phyloP scores from a whole-genome alignment of 805 yeast genomes.

The Ogataea trehaloabstinens region DNA sequence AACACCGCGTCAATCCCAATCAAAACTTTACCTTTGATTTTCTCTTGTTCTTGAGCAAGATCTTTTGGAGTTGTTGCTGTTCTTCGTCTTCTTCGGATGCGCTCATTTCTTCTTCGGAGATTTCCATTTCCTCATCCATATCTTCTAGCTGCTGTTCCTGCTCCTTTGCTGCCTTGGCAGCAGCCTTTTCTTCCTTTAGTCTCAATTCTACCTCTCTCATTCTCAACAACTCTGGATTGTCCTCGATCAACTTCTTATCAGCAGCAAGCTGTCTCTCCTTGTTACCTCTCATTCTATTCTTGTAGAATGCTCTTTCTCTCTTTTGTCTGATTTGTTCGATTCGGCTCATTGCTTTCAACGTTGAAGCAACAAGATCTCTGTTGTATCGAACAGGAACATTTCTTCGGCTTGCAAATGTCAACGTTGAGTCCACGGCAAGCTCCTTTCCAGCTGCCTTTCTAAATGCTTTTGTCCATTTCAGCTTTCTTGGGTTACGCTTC shows the following conservation, averaged over 20 bases:
- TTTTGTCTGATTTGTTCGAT: constrained; percentile 93
- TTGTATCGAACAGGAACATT: constrained; percentile 97
- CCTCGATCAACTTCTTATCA: constrained; percentile 85
- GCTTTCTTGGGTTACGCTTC: constrained; percentile 97
- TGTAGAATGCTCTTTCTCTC: constrained; percentile 98
- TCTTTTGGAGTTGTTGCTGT: constrained; percentile 38
- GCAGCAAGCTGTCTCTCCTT: constrained; percentile 79
- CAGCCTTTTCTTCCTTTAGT: constrained; percentile 67
- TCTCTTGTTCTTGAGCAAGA: constrained; percentile 63
- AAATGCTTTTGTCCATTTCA: constrained; percentile 98
- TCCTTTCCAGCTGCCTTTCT: constrained; percentile 99
- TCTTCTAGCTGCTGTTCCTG: constrained; percentile 48
- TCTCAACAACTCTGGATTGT: constrained; percentile 83
- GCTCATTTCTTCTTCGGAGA: constrained; percentile 40
- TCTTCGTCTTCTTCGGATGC: constrained; percentile 33
- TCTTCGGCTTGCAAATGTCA: constrained; percentile 95
- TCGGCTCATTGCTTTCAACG: constrained; percentile 92
- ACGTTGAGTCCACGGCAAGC: constrained; percentile 93
- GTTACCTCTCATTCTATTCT: constrained; percentile 99
- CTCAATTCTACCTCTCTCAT: constrained; percentile 92
- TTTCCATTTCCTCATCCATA: constrained; percentile 48
- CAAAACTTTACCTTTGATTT: constrained; percentile 43
- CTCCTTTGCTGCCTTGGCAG: constrained; percentile 51
- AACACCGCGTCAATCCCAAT: constrained; percentile 13
- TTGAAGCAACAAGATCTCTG: constrained; percentile 91